phyloP scores from a whole-genome alignment of 148 eudicot species.

The Rhododendron henanense region DNA sequence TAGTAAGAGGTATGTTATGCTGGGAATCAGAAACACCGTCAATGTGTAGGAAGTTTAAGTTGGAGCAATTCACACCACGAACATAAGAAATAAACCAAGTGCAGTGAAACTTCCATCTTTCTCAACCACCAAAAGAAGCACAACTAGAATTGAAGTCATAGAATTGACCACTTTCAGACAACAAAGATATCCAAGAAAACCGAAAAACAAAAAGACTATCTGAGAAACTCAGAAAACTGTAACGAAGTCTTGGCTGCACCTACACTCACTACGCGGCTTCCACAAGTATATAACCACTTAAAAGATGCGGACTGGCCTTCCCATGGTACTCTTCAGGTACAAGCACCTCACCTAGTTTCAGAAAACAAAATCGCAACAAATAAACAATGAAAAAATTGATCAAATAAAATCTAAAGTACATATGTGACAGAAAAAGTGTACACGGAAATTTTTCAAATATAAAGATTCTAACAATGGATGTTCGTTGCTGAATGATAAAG shows the following conservation, averaged over 20 bases:
- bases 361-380: not conserved
- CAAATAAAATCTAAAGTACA: not conserved
- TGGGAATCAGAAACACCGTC: not conserved
- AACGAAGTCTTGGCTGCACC: not conserved
- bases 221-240: slow-evolving; percentile 8
- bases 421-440: not conserved
- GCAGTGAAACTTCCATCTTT: not conserved
- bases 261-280: not conserved
- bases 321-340: slow-evolving; percentile 47
- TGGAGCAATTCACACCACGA: not conserved
- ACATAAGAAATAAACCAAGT: not conserved
- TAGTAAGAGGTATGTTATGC: not conserved
- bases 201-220: not conserved
- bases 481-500: not conserved
- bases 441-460: not conserved
- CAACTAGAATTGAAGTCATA: not conserved
- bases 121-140: not conserved
- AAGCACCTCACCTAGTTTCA: slow-evolving; percentile 38
- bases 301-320: slow-evolving; percentile 37
- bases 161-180: not conserved
- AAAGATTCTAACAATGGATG: not conserved
- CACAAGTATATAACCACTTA: slow-evolving; percentile 12
- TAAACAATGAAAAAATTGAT: not conserved
- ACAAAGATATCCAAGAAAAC: not conserved
- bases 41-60: not conserved